Evolutionary conservation across 768 basidiomycete species (phyloP), one percentile per base, ranked within the genome.

Genomic region (Coprinopsis cinerea): DNA sequence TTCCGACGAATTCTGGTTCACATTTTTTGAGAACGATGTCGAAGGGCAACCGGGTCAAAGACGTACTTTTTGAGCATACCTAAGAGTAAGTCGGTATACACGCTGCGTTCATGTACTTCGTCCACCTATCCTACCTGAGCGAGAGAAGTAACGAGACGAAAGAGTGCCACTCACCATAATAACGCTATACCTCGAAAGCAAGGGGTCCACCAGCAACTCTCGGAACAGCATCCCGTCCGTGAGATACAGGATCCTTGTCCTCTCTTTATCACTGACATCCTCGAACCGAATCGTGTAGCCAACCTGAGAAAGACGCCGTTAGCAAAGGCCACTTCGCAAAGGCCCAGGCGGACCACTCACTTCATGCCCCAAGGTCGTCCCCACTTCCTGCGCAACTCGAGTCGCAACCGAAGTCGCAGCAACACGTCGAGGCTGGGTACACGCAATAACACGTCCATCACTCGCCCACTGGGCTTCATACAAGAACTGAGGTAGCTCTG

Each of bases 191-290:
- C 85, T 83, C 62, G 86, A 91, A 45, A 99, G 75, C 24, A 97
- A 66, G 15, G 96, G 96, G 61, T 99, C 95, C 30, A 93, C 72
- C 59, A 97, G 77, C 20, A 86, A 85, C 68, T 97, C 94, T 52
- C 94, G 81, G 64, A 98, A 97, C 30, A 99, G 82, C 84, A 98
- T 94, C 39, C 96, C 96, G 64, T 99, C 96, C 26, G 96, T 99
- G 81, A 98, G 79, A 65, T 98, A 99, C 35, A 92, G 77, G 64
- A 99, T 90, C 23, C 90, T 78, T 1, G 96, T 98, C 46, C 81
- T 74, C 24, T 86, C 79, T 58, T 88, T 91, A 61, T 79, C 79
- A 59, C 85, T 89, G 46, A 95, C 82, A 57, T 96, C 92, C 64
- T 99, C 96, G 53, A 98, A 98, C 7, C 96, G 85, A 54, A 99